Percentiles rank a stretch among this genome's conserved stretches.
phyloP scores from a whole-genome alignment of 768 basidiomycete genomes.

The Serendipita sp. region DNA sequence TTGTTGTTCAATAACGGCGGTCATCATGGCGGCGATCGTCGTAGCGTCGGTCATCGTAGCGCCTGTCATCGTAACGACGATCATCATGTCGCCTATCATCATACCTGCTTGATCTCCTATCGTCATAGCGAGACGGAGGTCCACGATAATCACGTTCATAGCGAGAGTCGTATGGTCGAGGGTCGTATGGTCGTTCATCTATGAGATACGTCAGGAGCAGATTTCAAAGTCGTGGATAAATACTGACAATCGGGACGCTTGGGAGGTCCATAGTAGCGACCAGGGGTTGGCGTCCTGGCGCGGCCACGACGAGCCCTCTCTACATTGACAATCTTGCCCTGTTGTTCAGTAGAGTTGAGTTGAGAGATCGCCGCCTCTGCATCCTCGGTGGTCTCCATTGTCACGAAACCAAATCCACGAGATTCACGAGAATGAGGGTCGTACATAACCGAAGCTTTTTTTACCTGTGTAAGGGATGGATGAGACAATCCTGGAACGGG shows the following conservation, averaged over 20 bases:
- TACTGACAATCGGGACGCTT: slow-evolving; percentile 53
- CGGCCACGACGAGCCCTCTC: slow-evolving; percentile 86
- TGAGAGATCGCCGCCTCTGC: slow-evolving; percentile 82
- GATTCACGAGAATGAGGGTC: slow-evolving; percentile 55
- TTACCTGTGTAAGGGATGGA: slow-evolving; percentile 28
- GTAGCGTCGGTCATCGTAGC: slow-evolving; percentile 32
- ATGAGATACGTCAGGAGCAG: slow-evolving; percentile 10
- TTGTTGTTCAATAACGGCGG: background rate
- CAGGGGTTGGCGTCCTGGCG: slow-evolving; percentile 84
- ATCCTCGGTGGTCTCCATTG: slow-evolving; percentile 68
- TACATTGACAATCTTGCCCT: slow-evolving; percentile 79
- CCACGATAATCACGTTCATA: slow-evolving; percentile 43
- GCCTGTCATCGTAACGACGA: slow-evolving; percentile 23
- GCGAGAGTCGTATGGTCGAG: slow-evolving; percentile 78
- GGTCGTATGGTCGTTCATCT: slow-evolving; percentile 83
- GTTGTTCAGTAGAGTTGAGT: slow-evolving; percentile 65
- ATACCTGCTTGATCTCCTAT: slow-evolving; percentile 19
- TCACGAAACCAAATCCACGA: slow-evolving; percentile 80
- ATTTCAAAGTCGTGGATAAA: slow-evolving; percentile 4
- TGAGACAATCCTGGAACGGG: background rate
- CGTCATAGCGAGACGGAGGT: slow-evolving; percentile 25
- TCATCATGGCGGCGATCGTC: slow-evolving; percentile 19
- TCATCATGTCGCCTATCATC: slow-evolving; percentile 27
- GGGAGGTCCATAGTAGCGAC: slow-evolving; percentile 85
- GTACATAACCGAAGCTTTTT: slow-evolving; percentile 47